Percentiles rank a stretch among this genome's conserved stretches.
These are phyloP conservation scores for Delonix regia DNA, from an alignment of 306 rosid species.

Conservation along the genomic window DNA sequence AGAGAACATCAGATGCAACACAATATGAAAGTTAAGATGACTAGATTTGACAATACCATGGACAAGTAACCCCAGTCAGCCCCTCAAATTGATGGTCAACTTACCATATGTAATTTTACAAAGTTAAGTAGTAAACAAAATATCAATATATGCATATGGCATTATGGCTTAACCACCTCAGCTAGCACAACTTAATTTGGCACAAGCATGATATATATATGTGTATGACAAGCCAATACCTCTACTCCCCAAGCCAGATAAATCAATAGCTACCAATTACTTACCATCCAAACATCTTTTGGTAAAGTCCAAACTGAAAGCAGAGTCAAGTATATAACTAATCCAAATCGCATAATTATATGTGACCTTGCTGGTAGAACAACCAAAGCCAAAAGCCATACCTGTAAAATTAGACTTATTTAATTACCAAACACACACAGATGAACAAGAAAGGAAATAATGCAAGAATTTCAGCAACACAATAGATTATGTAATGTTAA, in stretches of 20 bases:
- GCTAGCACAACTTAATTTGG: not conserved
- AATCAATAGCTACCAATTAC: slow-evolving; percentile 33
- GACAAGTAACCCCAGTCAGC: not conserved
- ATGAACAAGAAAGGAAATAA: not conserved
- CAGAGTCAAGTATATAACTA: slow-evolving; percentile 71
- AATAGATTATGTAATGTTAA: slow-evolving; percentile 5
- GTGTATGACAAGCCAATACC: not conserved
- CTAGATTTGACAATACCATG: slow-evolving; percentile 17
- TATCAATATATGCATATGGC: slow-evolving; percentile 25
- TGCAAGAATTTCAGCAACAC: slow-evolving; percentile 19
- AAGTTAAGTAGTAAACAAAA: slow-evolving; percentile 11
- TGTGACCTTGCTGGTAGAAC: slow-evolving; percentile 89
- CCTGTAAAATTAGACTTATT: slow-evolving; percentile 51
- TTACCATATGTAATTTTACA: slow-evolving; percentile 1
- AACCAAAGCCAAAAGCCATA: slow-evolving; percentile 96
- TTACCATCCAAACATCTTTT: slow-evolving; percentile 78
- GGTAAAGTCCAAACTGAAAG: slow-evolving; percentile 83
- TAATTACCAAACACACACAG: slow-evolving; percentile 1
- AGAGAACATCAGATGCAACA: slow-evolving; percentile 9
- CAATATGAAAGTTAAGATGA: slow-evolving; percentile 21
- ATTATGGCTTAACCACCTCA: not conserved
- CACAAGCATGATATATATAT: not conserved
- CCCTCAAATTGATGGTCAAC: slow-evolving; percentile 25
- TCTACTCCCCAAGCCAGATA: slow-evolving; percentile 19
- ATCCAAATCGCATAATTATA: slow-evolving; percentile 66